These are phyloP conservation scores for Fusarium acutatum DNA, from an alignment of 2,329 filamentous ascomycete species.

Conservation along the genomic window DNA sequence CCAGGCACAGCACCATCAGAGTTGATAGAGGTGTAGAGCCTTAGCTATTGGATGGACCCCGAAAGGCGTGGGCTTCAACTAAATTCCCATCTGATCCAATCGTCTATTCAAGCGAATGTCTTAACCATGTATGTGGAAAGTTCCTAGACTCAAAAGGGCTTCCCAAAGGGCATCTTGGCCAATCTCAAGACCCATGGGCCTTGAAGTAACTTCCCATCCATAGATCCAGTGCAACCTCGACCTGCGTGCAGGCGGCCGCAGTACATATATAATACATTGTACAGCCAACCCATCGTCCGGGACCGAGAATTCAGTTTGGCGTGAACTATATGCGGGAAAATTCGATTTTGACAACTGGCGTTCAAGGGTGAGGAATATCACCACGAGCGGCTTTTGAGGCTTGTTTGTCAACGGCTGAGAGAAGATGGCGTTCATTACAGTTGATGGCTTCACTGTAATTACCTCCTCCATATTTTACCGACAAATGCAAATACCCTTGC, in stretches of 20 bases:
- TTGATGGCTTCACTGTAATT: background rate
- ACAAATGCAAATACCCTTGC: conserved; percentile 1
- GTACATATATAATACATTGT: background rate
- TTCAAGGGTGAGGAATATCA: background rate
- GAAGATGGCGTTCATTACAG: background rate
- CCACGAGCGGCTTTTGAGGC: conserved; percentile 12
- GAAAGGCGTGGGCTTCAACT: conserved; percentile 16
- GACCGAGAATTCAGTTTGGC: conserved; percentile 7
- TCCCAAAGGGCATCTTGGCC: background rate
- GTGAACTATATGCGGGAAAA: conserved; percentile 3
- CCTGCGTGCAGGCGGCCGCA: conserved; percentile 24
- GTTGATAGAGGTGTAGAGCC: conserved; percentile 11
- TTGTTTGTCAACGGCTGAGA: background rate
- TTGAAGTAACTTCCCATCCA: conserved; percentile 15
- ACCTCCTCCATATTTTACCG: background rate
- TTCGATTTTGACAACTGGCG: background rate
- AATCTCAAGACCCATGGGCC: conserved; percentile 3
- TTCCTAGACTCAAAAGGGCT: conserved; percentile 22
- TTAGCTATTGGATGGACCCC: conserved; percentile 13
- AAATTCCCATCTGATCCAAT: conserved; percentile 26
- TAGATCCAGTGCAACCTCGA: conserved; percentile 30
- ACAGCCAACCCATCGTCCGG: background rate
- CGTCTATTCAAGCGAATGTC: conserved; percentile 12
- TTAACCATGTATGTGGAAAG: conserved; percentile 10
- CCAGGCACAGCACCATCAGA: conserved; percentile 10